Evolutionary conservation across 1,284 basidiomycete species (phyloP), one percentile per base, ranked within the genome.

Genomic region (Hypsizygus ulmarius): DNA sequence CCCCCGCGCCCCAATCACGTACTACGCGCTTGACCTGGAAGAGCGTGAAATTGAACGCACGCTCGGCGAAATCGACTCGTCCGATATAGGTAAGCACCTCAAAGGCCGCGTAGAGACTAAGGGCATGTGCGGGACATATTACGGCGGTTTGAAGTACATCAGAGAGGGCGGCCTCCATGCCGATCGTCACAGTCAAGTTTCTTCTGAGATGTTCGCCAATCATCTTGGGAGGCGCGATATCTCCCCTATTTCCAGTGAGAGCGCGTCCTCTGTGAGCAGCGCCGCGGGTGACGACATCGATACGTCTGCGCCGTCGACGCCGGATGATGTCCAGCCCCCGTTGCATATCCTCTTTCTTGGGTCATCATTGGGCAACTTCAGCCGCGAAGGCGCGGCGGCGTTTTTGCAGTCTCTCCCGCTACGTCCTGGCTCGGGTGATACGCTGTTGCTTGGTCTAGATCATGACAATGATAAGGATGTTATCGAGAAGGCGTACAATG

Each of bases 1-100:
- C 5, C 43, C 64, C 1, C 52, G 65, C 12, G 71, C 82, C 1
- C 79, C 82, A 8, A 82, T 90, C 60, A 89, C 84, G 1, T 98
- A 97, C 69, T 94, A 91, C 71, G 93, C 95, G 10, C 85, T 99
- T 45, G 96, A 98, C 63, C 83, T 98, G 21, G 93, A 96, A 66
- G 77, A 87, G 57, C 79, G 79, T 45, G 93, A 97, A 64, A 82
- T 98, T 28, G 78, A 87, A 53, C 84, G 93, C 18, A 91, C 92
- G 3, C 76, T 98, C 39, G 70, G 70, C 30, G 77, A 86, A 59
- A 83, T 98, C 54, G 67, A 77, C 34, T 64, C 71, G 56, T 88
- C 74, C 11, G 73, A 79, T 8, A 73, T 90, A 43, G 90, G 90
- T 18, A 63, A 71, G n/a, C 67, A 71, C 19, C 73, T 93, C 7